These are phyloP conservation scores for Pseudoturritis turrita DNA, from an alignment of 345 rosid genomes.

Conservation along the genomic window DNA sequence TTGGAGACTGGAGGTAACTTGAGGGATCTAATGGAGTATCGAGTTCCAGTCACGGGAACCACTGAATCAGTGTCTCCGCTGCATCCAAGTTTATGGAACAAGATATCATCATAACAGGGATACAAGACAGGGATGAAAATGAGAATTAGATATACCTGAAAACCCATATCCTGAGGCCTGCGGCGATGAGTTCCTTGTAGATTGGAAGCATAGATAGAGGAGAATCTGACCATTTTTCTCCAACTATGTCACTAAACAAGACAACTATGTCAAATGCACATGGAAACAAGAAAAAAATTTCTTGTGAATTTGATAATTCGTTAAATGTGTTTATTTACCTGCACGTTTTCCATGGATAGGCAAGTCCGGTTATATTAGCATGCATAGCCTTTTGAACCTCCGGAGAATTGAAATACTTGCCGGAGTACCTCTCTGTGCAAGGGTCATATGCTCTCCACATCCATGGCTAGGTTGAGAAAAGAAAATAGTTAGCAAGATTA, in stretches of 20 bases:
- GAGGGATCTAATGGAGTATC: constrained; percentile 78
- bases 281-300: not conserved
- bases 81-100: constrained; percentile 24
- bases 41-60: constrained; percentile 89
- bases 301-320: not conserved
- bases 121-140: not conserved
- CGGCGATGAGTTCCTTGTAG: constrained; percentile 79
- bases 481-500: not conserved
- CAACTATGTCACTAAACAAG: constrained; percentile 55
- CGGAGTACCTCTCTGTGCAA: constrained; percentile 81
- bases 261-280: not conserved
- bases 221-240: constrained; percentile 74
- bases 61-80: constrained; percentile 95
- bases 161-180: constrained; percentile 82
- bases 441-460: constrained; percentile 98
- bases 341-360: constrained; percentile 83
- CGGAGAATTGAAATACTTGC: constrained; percentile 68
- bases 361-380: constrained; percentile 71
- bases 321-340: constrained; percentile 39
- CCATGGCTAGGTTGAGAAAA: constrained; percentile 62
- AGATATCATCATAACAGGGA: not conserved
- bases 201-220: constrained; percentile 94
- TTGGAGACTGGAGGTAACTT: constrained; percentile 67
- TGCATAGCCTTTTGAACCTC: constrained; percentile 95
- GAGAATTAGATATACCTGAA: constrained; percentile 46